A percentile compares a stretch with the other conserved stretches of the same genome.
phyloP scores from a whole-genome alignment of 1,284 basidiomycete genomes.

The Bondarzewia mesenterica region DNA sequence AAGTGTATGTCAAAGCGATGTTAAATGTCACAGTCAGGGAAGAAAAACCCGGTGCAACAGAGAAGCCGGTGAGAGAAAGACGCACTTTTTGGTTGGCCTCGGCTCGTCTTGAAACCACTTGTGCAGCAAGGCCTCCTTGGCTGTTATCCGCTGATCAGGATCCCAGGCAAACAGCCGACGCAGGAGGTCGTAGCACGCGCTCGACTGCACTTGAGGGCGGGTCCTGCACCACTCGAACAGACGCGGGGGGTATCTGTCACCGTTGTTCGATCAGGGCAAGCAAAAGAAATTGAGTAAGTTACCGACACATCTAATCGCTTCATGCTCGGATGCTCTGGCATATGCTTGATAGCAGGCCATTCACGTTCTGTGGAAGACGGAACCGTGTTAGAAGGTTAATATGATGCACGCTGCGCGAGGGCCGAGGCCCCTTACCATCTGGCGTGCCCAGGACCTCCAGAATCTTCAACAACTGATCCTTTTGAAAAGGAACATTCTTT shows the following conservation, averaged over 20 bases:
- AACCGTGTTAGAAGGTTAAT: background rate
- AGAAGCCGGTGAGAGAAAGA: slow-evolving; percentile 10
- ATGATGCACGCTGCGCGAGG: too few species aligned
- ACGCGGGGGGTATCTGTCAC: slow-evolving; percentile 53
- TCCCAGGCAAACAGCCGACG: slow-evolving; percentile 83
- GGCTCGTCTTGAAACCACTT: slow-evolving; percentile 78
- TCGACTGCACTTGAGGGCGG: slow-evolving; percentile 40
- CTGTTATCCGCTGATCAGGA: slow-evolving; percentile 80
- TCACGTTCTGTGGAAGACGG: slow-evolving; percentile 48
- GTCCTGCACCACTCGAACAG: slow-evolving; percentile 75
- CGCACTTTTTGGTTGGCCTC: slow-evolving; percentile 65
- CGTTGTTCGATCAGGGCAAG: background rate
- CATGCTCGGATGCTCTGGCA: slow-evolving; percentile 86
- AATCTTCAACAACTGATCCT: slow-evolving; percentile 91
- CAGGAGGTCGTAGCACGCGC: slow-evolving; percentile 77
- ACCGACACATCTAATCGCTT: slow-evolving; percentile 70
- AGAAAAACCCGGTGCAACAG: slow-evolving; percentile 1
- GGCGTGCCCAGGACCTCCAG: slow-evolving; percentile 93
- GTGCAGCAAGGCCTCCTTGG: slow-evolving; percentile 75
- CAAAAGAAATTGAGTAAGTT: slow-evolving; percentile 9
- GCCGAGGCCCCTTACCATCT: slow-evolving; percentile 48
- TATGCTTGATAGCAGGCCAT: slow-evolving; percentile 83
- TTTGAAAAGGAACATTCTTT: slow-evolving; percentile 91
- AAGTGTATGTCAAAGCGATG: background rate
- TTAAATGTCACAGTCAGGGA: too few species aligned